Percentiles rank a stretch among this genome's conserved stretches.
These are phyloP conservation scores for Wickerhamomyces chaumierensis DNA, from an alignment of 805 yeast genomes.

Conservation along the genomic window DNA sequence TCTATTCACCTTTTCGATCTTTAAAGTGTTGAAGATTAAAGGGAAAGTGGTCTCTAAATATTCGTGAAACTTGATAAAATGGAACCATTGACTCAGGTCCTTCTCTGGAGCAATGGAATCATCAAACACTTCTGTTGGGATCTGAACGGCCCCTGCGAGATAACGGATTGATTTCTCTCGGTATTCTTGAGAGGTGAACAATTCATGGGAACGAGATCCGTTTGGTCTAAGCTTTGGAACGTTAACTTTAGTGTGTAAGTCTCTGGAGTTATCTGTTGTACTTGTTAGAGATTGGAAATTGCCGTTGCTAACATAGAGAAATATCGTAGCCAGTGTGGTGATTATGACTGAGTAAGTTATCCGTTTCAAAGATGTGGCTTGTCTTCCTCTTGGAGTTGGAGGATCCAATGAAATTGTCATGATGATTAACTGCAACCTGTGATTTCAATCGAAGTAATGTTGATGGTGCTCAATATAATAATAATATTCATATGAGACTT, in stretches of 20 bases:
- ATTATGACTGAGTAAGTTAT: not conserved
- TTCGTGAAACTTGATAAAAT: conserved; percentile 30
- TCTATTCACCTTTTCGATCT: conserved; percentile 45
- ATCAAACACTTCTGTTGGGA: conserved; percentile 58
- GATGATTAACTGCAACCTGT: too few relatives aligned
- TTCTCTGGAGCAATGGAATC: conserved; percentile 24
- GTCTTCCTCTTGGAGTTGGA: not conserved
- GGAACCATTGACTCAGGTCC: conserved; percentile 23
- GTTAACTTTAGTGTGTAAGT: not conserved
- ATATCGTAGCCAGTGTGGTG: not conserved
- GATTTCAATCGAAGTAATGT: too few relatives aligned
- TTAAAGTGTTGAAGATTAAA: conserved; percentile 31
- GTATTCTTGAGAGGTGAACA: not conserved
- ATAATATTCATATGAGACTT: too few relatives aligned
- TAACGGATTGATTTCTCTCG: not conserved
- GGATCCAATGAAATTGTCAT: not conserved
- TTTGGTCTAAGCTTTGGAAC: not conserved
- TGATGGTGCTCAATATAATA: too few relatives aligned
- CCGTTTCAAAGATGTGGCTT: not conserved
- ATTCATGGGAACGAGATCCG: not conserved
- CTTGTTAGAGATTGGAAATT: not conserved
- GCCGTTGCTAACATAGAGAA: not conserved
- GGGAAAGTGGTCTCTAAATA: conserved; percentile 52
- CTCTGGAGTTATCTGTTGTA: not conserved
- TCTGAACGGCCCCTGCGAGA: conserved; percentile 41